phyloP scores from a whole-genome alignment of 2,329 filamentous ascomycete species.

The Gaeumannomyces sp. region DNA sequence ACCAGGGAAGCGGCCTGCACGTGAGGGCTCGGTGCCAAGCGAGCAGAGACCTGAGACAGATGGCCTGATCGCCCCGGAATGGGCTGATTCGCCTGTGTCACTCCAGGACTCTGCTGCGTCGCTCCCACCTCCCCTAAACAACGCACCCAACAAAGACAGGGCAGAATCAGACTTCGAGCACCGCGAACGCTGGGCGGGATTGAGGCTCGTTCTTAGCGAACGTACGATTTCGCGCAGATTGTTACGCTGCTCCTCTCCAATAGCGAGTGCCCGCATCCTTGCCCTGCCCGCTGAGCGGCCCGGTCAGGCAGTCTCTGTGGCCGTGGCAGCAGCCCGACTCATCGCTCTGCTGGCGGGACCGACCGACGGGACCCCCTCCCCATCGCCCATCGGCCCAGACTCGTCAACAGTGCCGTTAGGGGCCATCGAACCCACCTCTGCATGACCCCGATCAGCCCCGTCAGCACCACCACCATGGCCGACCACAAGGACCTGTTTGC shows the following conservation, averaged over 20 bases:
- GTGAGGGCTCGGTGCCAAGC: conserved; percentile 6
- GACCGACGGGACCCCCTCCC: conserved; percentile 2
- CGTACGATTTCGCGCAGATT: conserved; percentile 8
- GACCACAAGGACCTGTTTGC: conserved; percentile 9
- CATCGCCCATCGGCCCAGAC: background rate
- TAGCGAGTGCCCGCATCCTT: background rate
- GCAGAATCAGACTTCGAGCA: background rate
- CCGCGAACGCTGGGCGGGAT: background rate
- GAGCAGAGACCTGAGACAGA: conserved; percentile 7
- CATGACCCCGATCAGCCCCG: conserved; percentile 6
- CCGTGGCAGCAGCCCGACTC: background rate
- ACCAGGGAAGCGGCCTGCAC: background rate
- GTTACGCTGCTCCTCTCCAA: background rate
- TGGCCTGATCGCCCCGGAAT: conserved; percentile 12
- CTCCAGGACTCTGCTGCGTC: conserved; percentile 1
- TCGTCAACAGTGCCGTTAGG: background rate
- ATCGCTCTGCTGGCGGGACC: background rate
- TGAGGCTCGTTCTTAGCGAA: background rate
- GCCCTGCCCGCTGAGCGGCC: background rate
- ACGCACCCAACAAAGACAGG: conserved; percentile 7
- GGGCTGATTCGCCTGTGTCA: conserved; percentile 7
- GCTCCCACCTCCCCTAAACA: background rate
- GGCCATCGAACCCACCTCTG: conserved; percentile 13
- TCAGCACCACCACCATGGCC: conserved; percentile 8
- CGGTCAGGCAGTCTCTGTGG: background rate